Evolutionary conservation across 176 grass and related monocot genomes (phyloP).

Genomic region (Elaeis guineensis): DNA sequence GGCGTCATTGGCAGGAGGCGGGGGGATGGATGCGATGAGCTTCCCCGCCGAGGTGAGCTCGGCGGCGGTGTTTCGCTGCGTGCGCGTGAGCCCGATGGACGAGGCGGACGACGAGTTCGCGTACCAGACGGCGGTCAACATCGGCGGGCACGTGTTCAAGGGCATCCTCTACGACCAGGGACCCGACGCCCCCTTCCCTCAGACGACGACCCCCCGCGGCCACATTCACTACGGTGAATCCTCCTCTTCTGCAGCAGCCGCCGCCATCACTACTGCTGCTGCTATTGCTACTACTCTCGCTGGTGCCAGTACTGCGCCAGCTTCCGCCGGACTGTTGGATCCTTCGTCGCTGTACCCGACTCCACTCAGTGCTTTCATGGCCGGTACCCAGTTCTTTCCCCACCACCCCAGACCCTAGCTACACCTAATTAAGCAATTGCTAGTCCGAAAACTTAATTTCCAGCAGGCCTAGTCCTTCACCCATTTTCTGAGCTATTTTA

Average conservation of each 20-base stretch:
- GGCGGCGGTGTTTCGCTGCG: constrained; percentile 83
- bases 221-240: constrained; percentile 22
- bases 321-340: constrained; percentile 59
- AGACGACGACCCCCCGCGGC: constrained; percentile 25
- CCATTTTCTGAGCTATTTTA: no score
- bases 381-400: constrained; percentile 97
- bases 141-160: constrained; percentile 89
- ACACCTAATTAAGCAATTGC: not conserved
- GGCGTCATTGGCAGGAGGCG: not conserved
- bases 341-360: constrained; percentile 64
- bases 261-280: constrained; percentile 9
- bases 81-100: constrained; percentile 75
- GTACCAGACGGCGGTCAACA: constrained; percentile 92
- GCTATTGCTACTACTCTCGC: constrained; percentile 21
- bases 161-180: constrained; percentile 87
- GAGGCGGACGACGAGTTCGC: constrained; percentile 83
- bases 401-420: constrained; percentile 79
- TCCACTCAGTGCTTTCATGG: constrained; percentile 80
- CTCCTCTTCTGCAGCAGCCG: constrained; percentile 35
- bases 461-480: no score
- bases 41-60: constrained; percentile 88
- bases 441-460: no score
- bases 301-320: constrained; percentile 27
- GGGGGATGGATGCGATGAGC: constrained; percentile 45
- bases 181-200: constrained; percentile 22